Conservation (phyloP, 805 yeast genomes). For the Vanderwaltozyma tropicalis region DNA sequence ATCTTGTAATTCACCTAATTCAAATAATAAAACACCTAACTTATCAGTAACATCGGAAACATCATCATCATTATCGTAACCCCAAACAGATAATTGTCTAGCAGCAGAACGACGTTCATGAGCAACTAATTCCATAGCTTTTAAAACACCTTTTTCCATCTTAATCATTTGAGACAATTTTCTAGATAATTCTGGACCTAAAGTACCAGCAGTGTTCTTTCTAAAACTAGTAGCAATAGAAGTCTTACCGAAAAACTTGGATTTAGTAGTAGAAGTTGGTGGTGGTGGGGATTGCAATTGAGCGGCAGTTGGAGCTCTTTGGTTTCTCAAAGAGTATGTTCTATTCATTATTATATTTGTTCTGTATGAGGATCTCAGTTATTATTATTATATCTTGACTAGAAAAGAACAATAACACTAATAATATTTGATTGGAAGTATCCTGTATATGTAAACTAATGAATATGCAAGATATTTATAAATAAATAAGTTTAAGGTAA, state of each 20-base stretch:
- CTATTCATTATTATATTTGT: constrained; percentile 48
- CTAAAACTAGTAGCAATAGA: constrained; percentile 62
- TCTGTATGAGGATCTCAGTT: no score
- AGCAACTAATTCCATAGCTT: constrained; percentile 86
- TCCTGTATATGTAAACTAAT: no score
- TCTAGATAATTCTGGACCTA: constrained; percentile 91
- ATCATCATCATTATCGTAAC: constrained; percentile 95
- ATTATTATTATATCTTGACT: no score
- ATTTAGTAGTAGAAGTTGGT: constrained; percentile 64
- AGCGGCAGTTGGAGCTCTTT: constrained; percentile 75
- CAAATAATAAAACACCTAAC: constrained; percentile 89
- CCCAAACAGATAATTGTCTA: constrained; percentile 94
- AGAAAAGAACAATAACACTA: no score
- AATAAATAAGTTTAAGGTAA: no score
- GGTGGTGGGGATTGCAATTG: constrained; percentile 75
- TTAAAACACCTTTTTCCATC: constrained; percentile 92
- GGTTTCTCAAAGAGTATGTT: constrained; percentile 71
- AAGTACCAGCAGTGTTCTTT: constrained; percentile 77
- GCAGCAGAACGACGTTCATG: constrained; percentile 94
- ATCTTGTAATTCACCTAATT: constrained; percentile 96
- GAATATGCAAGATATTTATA: no score
- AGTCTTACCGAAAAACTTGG: constrained; percentile 66
- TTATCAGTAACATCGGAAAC: constrained; percentile 95
- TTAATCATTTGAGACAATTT: constrained; percentile 85
- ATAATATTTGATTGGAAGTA: no score